These are phyloP conservation scores for Echinosophora koreensis DNA, from an alignment of 306 rosid species.

Conservation along the genomic window DNA sequence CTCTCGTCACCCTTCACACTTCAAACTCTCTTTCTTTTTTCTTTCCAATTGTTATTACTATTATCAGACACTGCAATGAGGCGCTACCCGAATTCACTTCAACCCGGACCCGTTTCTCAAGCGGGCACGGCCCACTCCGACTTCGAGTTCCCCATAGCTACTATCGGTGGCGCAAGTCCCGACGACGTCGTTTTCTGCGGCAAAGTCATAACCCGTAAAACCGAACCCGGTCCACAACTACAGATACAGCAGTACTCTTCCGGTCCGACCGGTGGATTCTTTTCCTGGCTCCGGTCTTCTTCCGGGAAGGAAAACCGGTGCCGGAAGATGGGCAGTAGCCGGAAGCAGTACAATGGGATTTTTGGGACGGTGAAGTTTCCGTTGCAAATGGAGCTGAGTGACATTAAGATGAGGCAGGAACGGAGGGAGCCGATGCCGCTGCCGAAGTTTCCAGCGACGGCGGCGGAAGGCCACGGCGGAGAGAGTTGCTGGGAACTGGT, in stretches of 20 bases:
- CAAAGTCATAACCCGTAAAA: slow-evolving; percentile 41
- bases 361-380: slow-evolving; percentile 56
- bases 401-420: slow-evolving; percentile 52
- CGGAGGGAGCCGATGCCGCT: slow-evolving; percentile 34
- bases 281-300: slow-evolving; percentile 14
- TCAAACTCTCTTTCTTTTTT: not conserved
- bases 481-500: slow-evolving; percentile 53
- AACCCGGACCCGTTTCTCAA: not conserved
- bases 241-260: not conserved
- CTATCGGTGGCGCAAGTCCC: not conserved
- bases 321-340: slow-evolving; percentile 35
- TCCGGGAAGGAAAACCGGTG: slow-evolving; percentile 18
- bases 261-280: not conserved
- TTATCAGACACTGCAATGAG: slow-evolving; percentile 4
- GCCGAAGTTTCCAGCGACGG: not conserved
- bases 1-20: not conserved
- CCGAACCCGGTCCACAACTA: not conserved
- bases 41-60: not conserved
- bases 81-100: not conserved
- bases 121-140: slow-evolving; percentile 3
- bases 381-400: slow-evolving; percentile 53
- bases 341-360: slow-evolving; percentile 22
- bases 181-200: slow-evolving; percentile 54
- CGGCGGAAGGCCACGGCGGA: slow-evolving; percentile 33
- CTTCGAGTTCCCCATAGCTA: slow-evolving; percentile 45